These are phyloP conservation scores for Davidsoniella eucalypti DNA, from an alignment of 2,329 filamentous ascomycete genomes.

Conservation along the genomic window DNA sequence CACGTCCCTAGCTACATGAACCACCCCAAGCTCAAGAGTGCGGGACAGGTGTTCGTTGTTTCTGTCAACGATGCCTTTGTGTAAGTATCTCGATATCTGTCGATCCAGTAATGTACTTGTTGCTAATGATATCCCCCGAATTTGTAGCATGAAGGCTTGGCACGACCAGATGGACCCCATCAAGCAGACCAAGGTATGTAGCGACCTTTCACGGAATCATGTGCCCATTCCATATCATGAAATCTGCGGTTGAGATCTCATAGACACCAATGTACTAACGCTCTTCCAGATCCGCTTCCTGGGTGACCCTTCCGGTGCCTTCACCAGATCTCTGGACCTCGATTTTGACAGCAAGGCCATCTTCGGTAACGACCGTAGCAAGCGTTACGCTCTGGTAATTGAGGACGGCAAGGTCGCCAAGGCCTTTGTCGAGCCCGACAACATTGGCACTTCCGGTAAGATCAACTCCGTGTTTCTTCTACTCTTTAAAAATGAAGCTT, in stretches of 20 bases:
- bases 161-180: slow-evolving; percentile 58
- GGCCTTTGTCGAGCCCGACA: slow-evolving; percentile 73
- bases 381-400: slow-evolving; percentile 72
- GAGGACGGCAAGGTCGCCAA: slow-evolving; percentile 74
- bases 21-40: slow-evolving; percentile 59
- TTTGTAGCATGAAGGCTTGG: slow-evolving; percentile 74
- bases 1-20: slow-evolving; percentile 82
- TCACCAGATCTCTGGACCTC: slow-evolving; percentile 71
- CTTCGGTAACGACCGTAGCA: slow-evolving; percentile 69
- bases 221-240: background rate
- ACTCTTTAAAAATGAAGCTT: background rate
- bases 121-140: background rate
- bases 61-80: slow-evolving; percentile 92
- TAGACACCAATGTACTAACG: background rate
- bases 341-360: slow-evolving; percentile 63
- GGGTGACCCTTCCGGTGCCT: slow-evolving; percentile 61
- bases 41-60: slow-evolving; percentile 75
- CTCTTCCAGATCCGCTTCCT: slow-evolving; percentile 66
- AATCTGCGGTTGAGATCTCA: background rate
- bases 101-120: background rate
- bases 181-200: slow-evolving; percentile 56
- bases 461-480: background rate
- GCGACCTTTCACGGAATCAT: background rate
- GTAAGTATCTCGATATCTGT: slow-evolving; percentile 32
- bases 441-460: slow-evolving; percentile 63